Conservation (phyloP, 2,329 filamentous ascomycete genomes). For the Microascus cirrosus region DNA sequence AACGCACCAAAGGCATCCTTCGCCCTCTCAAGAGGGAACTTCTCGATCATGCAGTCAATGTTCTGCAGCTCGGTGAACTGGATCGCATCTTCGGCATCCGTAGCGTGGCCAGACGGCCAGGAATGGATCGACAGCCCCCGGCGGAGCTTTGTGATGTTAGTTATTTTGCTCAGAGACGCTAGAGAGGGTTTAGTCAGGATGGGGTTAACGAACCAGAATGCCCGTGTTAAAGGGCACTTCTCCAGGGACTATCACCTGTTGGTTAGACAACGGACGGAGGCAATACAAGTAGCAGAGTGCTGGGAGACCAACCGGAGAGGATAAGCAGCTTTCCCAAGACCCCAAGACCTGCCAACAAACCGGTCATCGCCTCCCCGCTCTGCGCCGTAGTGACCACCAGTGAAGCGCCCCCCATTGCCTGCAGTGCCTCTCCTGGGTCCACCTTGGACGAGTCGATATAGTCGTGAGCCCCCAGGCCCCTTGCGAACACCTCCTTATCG, state of each 20-base stretch:
- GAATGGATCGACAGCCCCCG: slow-evolving; percentile 52
- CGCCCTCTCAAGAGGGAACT: slow-evolving; percentile 44
- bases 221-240: no score
- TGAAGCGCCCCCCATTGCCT: slow-evolving; percentile 47
- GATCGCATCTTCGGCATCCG: slow-evolving; percentile 56
- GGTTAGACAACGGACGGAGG: no score
- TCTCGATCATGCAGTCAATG: slow-evolving; percentile 56
- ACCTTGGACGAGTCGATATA: slow-evolving; percentile 39
- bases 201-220: no score
- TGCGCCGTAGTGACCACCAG: slow-evolving; percentile 18
- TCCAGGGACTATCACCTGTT: no score
- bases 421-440: slow-evolving; percentile 35
- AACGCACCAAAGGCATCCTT: slow-evolving; percentile 20
- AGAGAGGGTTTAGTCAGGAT: no score
- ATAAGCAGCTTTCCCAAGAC: slow-evolving; percentile 46
- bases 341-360: slow-evolving; percentile 41
- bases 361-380: slow-evolving; percentile 44
- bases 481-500: slow-evolving; percentile 57
- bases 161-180: no score
- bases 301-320: slow-evolving; percentile 37
- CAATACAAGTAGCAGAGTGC: slow-evolving; percentile 5
- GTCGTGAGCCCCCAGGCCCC: slow-evolving; percentile 28
- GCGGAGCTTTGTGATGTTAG: slow-evolving; percentile 24
- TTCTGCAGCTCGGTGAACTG: slow-evolving; percentile 49
- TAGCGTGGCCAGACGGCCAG: slow-evolving; percentile 50